A percentile compares a stretch with the other conserved stretches of the same genome.
These are phyloP conservation scores for Stagonosporopsis rhizophila DNA, from an alignment of 2,329 filamentous ascomycete genomes.

Conservation along the genomic window DNA sequence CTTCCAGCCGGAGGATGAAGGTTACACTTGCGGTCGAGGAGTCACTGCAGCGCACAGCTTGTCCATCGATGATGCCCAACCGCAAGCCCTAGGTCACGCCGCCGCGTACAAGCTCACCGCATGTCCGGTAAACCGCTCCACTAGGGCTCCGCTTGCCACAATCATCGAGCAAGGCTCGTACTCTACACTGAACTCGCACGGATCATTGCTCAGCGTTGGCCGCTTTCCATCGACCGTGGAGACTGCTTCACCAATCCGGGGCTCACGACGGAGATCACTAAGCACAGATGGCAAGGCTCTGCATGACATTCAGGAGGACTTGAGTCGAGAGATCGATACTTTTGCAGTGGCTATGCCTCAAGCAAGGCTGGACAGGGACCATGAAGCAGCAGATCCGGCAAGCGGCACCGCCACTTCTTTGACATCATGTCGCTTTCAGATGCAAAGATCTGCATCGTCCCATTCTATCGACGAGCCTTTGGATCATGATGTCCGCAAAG, in stretches of 20 bases:
- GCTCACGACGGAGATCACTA: conserved; percentile 23
- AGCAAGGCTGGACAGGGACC: conserved; percentile 6
- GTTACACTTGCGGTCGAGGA: conserved; percentile 18
- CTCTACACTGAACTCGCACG: conserved; percentile 49
- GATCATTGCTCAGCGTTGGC: conserved; percentile 34
- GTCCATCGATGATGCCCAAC: conserved; percentile 20
- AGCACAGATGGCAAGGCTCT: conserved; percentile 28
- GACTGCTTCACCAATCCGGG: conserved; percentile 25
- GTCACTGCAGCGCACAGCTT: conserved; percentile 7
- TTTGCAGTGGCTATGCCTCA: conserved; percentile 1
- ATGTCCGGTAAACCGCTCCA: conserved; percentile 37
- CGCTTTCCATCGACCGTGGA: conserved; percentile 29
- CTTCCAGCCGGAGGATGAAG: conserved; percentile 19
- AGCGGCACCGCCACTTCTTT: conserved; percentile 21
- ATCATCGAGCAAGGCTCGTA: conserved; percentile 54
- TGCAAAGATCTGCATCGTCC: conserved; percentile 10
- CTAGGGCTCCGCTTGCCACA: conserved; percentile 52
- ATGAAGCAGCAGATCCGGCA: conserved; percentile 4
- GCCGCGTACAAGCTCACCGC: conserved; percentile 35
- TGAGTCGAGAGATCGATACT: conserved; percentile 17
- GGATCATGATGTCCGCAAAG: conserved; percentile 17
- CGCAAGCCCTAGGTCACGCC: conserved; percentile 26
- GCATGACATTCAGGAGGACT: conserved; percentile 28
- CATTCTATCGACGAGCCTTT: conserved; percentile 10
- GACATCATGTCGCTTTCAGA: conserved; percentile 6